Evolutionary conservation across 75 land plant species (phyloP).

Genomic region (Gnetum montanum): DNA sequence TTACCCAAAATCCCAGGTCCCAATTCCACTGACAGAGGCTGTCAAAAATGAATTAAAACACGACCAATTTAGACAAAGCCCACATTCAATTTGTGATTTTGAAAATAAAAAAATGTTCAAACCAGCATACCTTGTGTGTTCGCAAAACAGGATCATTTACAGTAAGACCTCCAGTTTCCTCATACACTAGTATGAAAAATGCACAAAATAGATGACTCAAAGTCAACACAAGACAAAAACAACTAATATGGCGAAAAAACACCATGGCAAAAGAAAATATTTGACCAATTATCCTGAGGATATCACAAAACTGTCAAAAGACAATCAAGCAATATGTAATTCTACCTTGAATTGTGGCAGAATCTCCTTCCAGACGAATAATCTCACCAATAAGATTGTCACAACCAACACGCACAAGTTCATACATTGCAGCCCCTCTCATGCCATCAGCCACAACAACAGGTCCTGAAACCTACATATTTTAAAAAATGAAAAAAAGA

Average conservation of each 20-base stretch:
- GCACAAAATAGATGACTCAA: neutral
- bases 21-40: conserved; percentile 98
- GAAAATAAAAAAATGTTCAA: neutral
- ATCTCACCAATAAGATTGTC: conserved; percentile 98
- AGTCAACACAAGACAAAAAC: neutral
- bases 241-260: neutral
- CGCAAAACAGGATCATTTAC: conserved; percentile 98
- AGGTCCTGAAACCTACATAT: conserved; percentile 92
- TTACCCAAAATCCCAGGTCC: conserved; percentile 99
- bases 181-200: conserved; percentile 86
- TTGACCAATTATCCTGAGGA: too few relatives aligned
- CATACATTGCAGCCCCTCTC: conserved; percentile 99
- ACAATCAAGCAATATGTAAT: neutral
- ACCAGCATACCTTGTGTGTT: conserved; percentile 90
- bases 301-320: too few relatives aligned
- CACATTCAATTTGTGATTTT: neutral
- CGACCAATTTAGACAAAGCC: too few relatives aligned
- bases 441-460: conserved; percentile 98
- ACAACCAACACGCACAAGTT: conserved; percentile 97
- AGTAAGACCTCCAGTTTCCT: conserved; percentile 97
- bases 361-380: conserved; percentile 95
- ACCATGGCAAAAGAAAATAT: too few relatives aligned
- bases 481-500: neutral
- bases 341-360: conserved; percentile 97
- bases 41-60: conserved; percentile 17